A percentile compares a stretch with the other conserved stretches of the same genome.
These are phyloP conservation scores for Serpula lacrymans DNA, from an alignment of 768 basidiomycete species.

Conservation along the genomic window DNA sequence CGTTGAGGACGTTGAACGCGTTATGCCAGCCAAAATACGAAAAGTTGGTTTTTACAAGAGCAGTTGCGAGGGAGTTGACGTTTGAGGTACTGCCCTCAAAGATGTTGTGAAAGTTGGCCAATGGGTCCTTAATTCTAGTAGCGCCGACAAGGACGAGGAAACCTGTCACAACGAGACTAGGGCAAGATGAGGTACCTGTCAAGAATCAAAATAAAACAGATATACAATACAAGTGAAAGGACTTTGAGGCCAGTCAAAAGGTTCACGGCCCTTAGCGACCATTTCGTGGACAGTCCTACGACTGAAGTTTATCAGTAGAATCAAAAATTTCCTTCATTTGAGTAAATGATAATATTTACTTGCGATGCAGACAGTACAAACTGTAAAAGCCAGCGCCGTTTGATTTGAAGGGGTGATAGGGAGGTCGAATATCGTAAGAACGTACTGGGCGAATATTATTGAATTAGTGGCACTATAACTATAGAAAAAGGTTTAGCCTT, in stretches of 20 bases:
- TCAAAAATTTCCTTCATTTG: too few species aligned
- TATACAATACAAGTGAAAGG: conserved; percentile 17
- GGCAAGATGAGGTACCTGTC: neutral
- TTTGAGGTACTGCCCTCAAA: conserved; percentile 24
- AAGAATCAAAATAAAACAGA: conserved; percentile 8
- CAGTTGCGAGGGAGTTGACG: conserved; percentile 22
- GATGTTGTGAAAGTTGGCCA: conserved; percentile 24
- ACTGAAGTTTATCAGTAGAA: conserved; percentile 6
- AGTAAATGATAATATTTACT: conserved; percentile 6
- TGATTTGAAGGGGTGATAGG: conserved; percentile 15
- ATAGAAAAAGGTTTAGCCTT: neutral
- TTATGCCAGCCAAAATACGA: conserved; percentile 34
- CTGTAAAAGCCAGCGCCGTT: conserved; percentile 18
- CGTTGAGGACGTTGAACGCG: conserved; percentile 45
- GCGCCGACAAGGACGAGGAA: conserved; percentile 21
- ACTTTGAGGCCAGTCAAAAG: conserved; percentile 20
- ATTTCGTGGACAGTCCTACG: conserved; percentile 25
- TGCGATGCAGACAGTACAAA: conserved; percentile 17
- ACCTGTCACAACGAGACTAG: conserved; percentile 22
- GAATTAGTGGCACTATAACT: conserved; percentile 19
- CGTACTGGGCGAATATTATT: conserved; percentile 24
- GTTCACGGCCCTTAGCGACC: conserved; percentile 23
- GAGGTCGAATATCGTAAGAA: conserved; percentile 14
- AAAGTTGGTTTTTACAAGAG: conserved; percentile 26
- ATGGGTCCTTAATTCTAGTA: conserved; percentile 23